Base-by-base conservation (phyloP, 257 asterid species). In the Penstemon barbatus region DNA sequence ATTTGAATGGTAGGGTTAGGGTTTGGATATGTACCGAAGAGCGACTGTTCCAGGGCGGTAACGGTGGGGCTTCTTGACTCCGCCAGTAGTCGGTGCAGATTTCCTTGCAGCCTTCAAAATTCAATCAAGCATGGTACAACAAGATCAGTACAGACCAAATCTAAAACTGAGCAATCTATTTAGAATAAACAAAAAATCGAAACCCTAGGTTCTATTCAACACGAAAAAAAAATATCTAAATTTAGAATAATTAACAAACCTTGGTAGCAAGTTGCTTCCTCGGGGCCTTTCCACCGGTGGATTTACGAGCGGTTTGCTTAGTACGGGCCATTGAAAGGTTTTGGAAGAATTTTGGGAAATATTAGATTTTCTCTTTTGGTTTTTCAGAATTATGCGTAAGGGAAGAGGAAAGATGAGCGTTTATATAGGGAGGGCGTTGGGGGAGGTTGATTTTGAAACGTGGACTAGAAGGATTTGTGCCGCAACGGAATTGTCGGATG, bases 41-140 rank as follows among this genome's bases (percentile, higher is more conserved):
- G 96, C 92, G 25, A 88, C 92, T 12, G 92, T 85, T 80, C 95
- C 90, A 0, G 95, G 95, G 18, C 92, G 86, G 68, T 83, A 87
- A 37, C 95, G 95, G 48, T 87, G 95, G 63, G 95, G 95, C 85
- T 88, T 88, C 87, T 88, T 88, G 36, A 88, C 95, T 59, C 95
- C 95, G 7, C 95, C 95, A 40, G 90, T 84, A 18, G 87, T 84
- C 0, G 96, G 96, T 3, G 92, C 92, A 0, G 96, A 88, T 12
- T 88, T 88, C 64, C 96, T 82, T 3, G 96, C 92, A 36, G 95
- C 95, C 91, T 86, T 7, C n/a, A 46, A 8, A 8, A 4, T 3
- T 9, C 10, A 40, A 9, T 10, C 12, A 36, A 61, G 13, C 3
- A 9, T n/a, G 55, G 9, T 60, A 12, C n/a, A n/a, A 43, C 25